Conservation (phyloP, 75 land plant genomes). For the Cryptomeria japonica region DNA sequence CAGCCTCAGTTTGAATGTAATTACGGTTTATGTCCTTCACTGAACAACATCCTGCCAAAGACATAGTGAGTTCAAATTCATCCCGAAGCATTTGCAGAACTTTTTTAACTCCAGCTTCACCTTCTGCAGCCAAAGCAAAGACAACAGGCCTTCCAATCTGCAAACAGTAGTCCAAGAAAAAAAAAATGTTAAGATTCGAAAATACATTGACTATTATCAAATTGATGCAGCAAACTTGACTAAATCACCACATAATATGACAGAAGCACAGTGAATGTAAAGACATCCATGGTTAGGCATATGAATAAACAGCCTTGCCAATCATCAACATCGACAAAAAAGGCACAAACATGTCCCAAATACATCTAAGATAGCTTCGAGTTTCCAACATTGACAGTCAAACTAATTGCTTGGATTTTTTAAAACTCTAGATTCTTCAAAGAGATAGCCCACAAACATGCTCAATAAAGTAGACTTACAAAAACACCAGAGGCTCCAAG, state of each 20-base stretch:
- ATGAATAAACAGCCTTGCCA: neutral
- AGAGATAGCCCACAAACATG: neutral
- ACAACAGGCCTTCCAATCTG: conserved; percentile 97
- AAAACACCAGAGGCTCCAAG: conserved; percentile 97
- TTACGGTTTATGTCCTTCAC: conserved; percentile 83
- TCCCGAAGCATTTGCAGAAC: conserved; percentile 87
- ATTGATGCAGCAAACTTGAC: neutral
- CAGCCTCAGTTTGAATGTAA: conserved; percentile 43
- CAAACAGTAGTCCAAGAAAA: neutral
- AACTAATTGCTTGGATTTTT: neutral
- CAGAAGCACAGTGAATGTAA: neutral
- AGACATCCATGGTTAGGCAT: neutral
- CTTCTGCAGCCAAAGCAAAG: conserved; percentile 88
- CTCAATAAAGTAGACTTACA: conserved; percentile 48
- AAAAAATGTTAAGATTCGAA: neutral
- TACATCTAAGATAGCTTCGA: neutral
- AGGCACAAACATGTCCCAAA: neutral
- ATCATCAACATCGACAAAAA: neutral
- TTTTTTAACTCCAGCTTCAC: conserved; percentile 93
- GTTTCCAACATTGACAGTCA: neutral
- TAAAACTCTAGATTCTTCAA: neutral
- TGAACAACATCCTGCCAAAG: conserved; percentile 84
- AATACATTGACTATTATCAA: neutral
- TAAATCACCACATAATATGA: neutral
- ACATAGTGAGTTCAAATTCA: conserved; percentile 94